A percentile compares a stretch with the other conserved stretches of the same genome.
Conservation (phyloP, 306 rosid species). For the Arachis stenosperma region DNA sequence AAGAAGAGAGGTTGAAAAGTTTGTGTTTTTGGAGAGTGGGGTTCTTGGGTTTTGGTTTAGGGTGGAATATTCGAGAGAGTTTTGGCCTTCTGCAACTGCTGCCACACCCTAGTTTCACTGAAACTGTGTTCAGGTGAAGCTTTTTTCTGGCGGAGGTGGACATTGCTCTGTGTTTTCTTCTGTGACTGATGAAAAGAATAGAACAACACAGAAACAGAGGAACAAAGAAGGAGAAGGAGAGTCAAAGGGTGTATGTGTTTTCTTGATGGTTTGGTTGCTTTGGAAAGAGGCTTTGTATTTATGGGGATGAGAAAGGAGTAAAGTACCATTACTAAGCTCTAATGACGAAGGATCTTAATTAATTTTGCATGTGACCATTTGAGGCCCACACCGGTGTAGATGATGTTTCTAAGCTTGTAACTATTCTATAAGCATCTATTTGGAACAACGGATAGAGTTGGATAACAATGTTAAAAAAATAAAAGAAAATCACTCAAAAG, state of each 20-base stretch:
- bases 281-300: constrained; percentile 35
- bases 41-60: constrained; percentile 55
- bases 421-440: too few species aligned
- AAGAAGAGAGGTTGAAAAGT: constrained; percentile 38
- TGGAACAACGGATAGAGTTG: too few species aligned
- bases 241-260: constrained; percentile 16
- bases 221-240: constrained; percentile 11
- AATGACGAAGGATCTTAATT: constrained; percentile 18
- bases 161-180: constrained; percentile 48
- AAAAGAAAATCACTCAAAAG: too few species aligned
- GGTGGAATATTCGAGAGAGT: constrained; percentile 54
- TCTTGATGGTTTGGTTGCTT: background rate
- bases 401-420: constrained; percentile 1
- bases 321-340: background rate
- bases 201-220: constrained; percentile 21
- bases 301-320: constrained; percentile 26
- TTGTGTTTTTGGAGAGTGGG: constrained; percentile 49
- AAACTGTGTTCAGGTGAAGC: constrained; percentile 54
- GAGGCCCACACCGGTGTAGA: constrained; percentile 33
- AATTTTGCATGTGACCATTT: constrained; percentile 50
- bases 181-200: background rate
- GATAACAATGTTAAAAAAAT: too few species aligned
- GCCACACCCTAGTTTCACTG: constrained; percentile 74
- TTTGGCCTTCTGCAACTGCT: constrained; percentile 70
- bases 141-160: constrained; percentile 58